phyloP scores from a whole-genome alignment of 768 basidiomycete genomes.

The Suillus discolor region DNA sequence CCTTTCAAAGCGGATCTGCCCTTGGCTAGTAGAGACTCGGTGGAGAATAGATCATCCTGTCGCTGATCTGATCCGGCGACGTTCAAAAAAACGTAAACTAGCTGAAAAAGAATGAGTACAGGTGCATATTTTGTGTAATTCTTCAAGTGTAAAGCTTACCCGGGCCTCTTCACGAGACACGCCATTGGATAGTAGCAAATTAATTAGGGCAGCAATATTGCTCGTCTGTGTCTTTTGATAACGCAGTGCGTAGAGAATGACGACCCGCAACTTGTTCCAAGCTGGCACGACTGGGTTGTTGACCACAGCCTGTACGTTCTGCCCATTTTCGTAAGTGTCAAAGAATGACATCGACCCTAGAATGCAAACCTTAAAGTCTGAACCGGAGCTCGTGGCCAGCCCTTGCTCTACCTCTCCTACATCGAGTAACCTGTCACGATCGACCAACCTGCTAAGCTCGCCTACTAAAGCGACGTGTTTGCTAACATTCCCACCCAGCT shows the following conservation, averaged over 20 bases:
- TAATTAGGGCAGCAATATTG: conserved; percentile 81
- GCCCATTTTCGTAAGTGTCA: conserved; percentile 31
- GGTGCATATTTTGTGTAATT: not conserved
- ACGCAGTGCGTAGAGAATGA: conserved; percentile 89
- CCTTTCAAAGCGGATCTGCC: conserved; percentile 96
- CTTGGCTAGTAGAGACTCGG: conserved; percentile 90
- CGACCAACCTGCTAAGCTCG: conserved; percentile 90
- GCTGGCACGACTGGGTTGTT: conserved; percentile 65
- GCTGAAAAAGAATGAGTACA: conserved; percentile 42
- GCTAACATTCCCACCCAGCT: conserved; percentile 96
- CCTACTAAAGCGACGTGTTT: conserved; percentile 98
- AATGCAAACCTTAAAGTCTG: conserved; percentile 76
- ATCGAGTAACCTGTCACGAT: conserved; percentile 81
- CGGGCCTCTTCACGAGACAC: conserved; percentile 76
- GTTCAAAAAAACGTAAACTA: conserved; percentile 92
- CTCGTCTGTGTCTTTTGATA: conserved; percentile 89
- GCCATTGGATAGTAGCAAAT: conserved; percentile 73
- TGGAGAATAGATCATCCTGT: conserved; percentile 96
- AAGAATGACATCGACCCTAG: not conserved
- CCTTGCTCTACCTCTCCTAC: conserved; percentile 97
- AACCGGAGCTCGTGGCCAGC: conserved; percentile 87
- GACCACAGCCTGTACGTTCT: conserved; percentile 81
- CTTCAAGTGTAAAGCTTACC: conserved; percentile 37
- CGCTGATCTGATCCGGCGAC: conserved; percentile 94
- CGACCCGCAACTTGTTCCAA: conserved; percentile 85